Evolutionary conservation across 2,329 filamentous ascomycete species (phyloP), one percentile per base, ranked within the genome.

Genomic region (Lachnellula subtilissima): DNA sequence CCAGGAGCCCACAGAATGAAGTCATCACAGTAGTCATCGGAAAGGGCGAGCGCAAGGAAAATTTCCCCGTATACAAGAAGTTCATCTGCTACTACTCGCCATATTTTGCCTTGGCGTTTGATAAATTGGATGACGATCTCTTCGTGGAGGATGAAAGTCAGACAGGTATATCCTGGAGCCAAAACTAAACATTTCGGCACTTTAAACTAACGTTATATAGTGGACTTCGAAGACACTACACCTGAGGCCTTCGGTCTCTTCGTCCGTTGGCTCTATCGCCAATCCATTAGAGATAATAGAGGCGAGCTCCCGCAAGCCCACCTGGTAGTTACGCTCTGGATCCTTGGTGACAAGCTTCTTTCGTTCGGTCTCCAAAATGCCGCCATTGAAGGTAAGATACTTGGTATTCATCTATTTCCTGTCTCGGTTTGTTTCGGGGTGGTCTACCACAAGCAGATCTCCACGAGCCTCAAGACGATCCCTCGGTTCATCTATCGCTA

Each of bases 1-100:
- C 2, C 19, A 45, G 42, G 19, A 12, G 12, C n/a, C 42, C 42
- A 5, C 42, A 45, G 23, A 45, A 45, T 23, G 42, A 45, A 5
- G 8, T 45, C 5, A 19, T 45, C 2, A 23, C n/a, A 17, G 19
- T 45, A 12, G n/a, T 19, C 17, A 19, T 45, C 2, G 42, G 42
- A 11, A 12, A 45, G 12, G 17, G 19, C n/a, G 6, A 45, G n/a
- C 19, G n/a, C 15, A 45, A 23, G 19, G 11, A 45, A 22, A 45
- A 45, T 7, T 52, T 43, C 37, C 46, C n/a, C 2, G 35, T 52
- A 19, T 28, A 52, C 9, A 52, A 39, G n/a, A 5, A 12, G 22
- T 52, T 28, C n/a, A 46, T 52, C 12, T 43, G 28, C 52, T 45
- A 54, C 28, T 42, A 48, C 15, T 54, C 50, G 23, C 39, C 50